Evolutionary conservation across 148 eudicot species (phyloP).

Genomic region (Rhododendron griersonianum): DNA sequence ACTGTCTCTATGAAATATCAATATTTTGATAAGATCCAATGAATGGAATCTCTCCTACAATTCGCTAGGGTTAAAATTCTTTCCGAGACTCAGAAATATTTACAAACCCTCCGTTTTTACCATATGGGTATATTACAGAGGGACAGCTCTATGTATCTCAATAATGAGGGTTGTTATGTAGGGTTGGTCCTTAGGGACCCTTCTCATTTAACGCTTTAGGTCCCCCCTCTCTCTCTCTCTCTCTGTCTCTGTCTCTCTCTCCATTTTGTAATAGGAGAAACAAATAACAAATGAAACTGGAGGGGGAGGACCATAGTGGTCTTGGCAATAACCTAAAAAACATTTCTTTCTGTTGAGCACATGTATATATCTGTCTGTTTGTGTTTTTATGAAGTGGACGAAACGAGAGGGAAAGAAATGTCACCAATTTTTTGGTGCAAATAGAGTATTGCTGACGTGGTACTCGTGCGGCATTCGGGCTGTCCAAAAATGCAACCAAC

Average conservation of each 20-base stretch:
- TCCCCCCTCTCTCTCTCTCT: not conserved
- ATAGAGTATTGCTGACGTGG: too few relatives aligned
- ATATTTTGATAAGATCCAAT: not conserved
- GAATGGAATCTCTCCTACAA: not conserved
- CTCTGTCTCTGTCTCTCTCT: not conserved
- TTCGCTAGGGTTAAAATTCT: slow-evolving; percentile 1
- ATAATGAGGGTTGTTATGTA: not conserved
- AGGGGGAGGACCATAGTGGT: not conserved
- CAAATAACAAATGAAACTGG: not conserved
- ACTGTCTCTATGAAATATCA: not conserved
- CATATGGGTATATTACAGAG: not conserved
- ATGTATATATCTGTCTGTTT: not conserved
- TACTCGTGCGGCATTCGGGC: too few relatives aligned
- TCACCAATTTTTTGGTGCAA: too few relatives aligned
- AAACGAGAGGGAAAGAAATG: not conserved
- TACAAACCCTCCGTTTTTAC: not conserved
- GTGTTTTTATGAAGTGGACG: not conserved
- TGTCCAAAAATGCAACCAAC: too few relatives aligned
- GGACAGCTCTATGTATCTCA: not conserved
- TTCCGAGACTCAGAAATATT: not conserved
- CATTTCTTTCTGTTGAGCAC: not conserved
- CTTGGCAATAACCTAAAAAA: not conserved
- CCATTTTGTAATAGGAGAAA: not conserved
- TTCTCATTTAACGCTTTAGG: not conserved
- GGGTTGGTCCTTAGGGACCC: not conserved